A percentile compares a stretch with the other conserved stretches of the same genome.
Evolutionary conservation across 2,329 filamentous ascomycete species (phyloP).

Genomic region (Trichoderma sp.): DNA sequence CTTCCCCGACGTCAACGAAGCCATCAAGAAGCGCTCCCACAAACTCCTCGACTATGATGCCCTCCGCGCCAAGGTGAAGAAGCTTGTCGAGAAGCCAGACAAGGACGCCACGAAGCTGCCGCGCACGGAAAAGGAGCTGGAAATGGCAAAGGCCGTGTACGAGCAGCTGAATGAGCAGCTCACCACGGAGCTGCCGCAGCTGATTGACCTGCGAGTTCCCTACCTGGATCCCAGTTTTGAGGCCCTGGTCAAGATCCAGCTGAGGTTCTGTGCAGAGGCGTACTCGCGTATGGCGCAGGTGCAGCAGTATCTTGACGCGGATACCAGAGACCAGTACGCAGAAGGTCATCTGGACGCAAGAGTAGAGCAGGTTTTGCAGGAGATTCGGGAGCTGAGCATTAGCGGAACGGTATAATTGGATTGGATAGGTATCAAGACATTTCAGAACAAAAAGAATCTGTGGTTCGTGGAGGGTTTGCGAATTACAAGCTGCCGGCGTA

Average conservation of each 20-base stretch:
- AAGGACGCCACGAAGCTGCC: constrained; percentile 97
- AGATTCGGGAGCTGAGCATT: constrained; percentile 97
- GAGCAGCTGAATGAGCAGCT: constrained; percentile 97
- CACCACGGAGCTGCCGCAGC: constrained; percentile 86
- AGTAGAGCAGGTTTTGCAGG: constrained; percentile 94
- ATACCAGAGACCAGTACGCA: constrained; percentile 95
- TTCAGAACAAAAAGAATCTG: neutral
- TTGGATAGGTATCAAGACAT: neutral
- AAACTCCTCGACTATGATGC: constrained; percentile 98
- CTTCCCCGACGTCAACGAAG: constrained; percentile 98
- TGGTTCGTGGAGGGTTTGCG: constrained; percentile 11
- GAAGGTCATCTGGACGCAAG: constrained; percentile 87
- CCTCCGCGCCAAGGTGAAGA: constrained; percentile 94
- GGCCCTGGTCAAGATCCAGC: constrained; percentile 96
- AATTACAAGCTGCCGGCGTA: constrained; percentile 36
- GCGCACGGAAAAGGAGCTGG: constrained; percentile 92
- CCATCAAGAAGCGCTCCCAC: constrained; percentile 98
- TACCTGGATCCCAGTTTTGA: constrained; percentile 98
- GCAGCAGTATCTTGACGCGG: constrained; percentile 94
- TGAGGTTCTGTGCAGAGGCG: constrained; percentile 96
- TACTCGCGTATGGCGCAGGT: constrained; percentile 99
- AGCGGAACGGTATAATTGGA: constrained; percentile 63
- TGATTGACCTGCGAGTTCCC: constrained; percentile 94
- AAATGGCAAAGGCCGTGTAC: constrained; percentile 90
- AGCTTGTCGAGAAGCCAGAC: constrained; percentile 95